Base-by-base conservation (phyloP, 2,329 filamentous ascomycete genomes). In the Alternaria triticina region DNA sequence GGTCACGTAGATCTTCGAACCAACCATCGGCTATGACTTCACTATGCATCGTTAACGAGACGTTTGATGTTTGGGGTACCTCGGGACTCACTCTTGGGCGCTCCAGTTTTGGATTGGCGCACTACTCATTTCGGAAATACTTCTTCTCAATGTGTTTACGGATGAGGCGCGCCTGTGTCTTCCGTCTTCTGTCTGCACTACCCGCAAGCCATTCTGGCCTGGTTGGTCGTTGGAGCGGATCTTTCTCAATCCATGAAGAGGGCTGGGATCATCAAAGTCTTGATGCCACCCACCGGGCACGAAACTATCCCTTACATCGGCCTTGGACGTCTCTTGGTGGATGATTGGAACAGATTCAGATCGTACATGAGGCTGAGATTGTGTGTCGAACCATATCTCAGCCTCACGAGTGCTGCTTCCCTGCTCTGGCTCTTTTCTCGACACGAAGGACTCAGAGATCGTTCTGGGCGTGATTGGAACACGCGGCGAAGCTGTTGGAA, bases 121-220 rank as follows among this genome's bases (percentile, higher is more conserved):
- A n/a, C n/a, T n/a, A n/a, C n/a, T n/a, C n/a, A n/a, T n/a, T n/a
- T n/a, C n/a, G n/a, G n/a, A n/a, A n/a, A n/a, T n/a, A n/a, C n/a
- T 27, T 27, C 45, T 49, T 5, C 4, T n/a, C 45, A 49, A 17
- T 1, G 1, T 2, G 45, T 3, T 2, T 8, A 40, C 50, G 3
- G 50, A 54, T 15, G 50, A 33, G 20, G 50, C 50, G 1, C 50
- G 50, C 28, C 4, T 54, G 22, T 54, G 50, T 33, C 20, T 30
- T 20, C 13, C 47, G 25, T 50, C 25, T 17, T 11, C 17, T 15
- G 47, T 28, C 17, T 50, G 15, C 20, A 30, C 17, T 27, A 50
- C 28, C 13, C 25, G 22, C 47, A 50, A 50, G 47, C 15, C 4
- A 12, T 27, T 27, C 33, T 30, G 11, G 47, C 27, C 12, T 6